Conservation (phyloP, 306 rosid genomes). For the Clitoria ternatea region DNA sequence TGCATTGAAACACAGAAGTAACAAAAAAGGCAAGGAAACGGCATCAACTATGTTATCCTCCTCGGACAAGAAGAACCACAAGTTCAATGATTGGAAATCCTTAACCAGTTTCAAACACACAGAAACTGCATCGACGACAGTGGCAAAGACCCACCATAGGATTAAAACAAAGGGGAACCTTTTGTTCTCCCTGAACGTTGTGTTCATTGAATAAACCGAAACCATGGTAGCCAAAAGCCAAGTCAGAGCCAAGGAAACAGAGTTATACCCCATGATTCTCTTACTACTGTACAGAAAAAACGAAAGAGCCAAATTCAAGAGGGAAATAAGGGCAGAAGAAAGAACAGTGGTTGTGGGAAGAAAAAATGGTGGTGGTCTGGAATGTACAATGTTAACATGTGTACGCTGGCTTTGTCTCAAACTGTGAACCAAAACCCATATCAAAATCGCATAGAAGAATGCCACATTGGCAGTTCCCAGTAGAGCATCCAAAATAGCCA, state of each 20-base stretch:
- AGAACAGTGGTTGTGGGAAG: conserved; percentile 28
- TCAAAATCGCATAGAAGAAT: conserved; percentile 43
- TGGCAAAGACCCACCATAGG: conserved; percentile 66
- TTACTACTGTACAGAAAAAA: conserved; percentile 30
- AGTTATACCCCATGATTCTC: conserved; percentile 19
- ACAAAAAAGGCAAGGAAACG: conserved; percentile 50
- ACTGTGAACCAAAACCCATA: conserved; percentile 53
- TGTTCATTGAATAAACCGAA: conserved; percentile 36
- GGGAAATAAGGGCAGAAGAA: conserved; percentile 35
- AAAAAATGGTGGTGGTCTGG: conserved; percentile 8
- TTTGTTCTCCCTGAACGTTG: conserved; percentile 11
- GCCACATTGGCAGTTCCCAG: conserved; percentile 40
- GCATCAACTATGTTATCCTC: conserved; percentile 45
- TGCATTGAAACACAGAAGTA: conserved; percentile 45
- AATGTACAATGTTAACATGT: not conserved
- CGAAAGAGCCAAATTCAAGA: conserved; percentile 40
- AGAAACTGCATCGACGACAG: conserved; percentile 23
- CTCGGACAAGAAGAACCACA: conserved; percentile 42
- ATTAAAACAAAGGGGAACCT: conserved; percentile 56
- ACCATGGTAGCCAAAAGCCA: conserved; percentile 62
- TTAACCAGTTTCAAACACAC: conserved; percentile 29
- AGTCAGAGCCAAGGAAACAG: conserved; percentile 37
- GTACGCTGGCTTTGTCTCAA: conserved; percentile 29
- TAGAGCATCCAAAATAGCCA: conserved; percentile 27
- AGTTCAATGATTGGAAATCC: conserved; percentile 18